Percentiles rank a stretch among this genome's conserved stretches.
phyloP scores from a whole-genome alignment of 1,284 basidiomycete species.

The Moesziomyces parantarcticus region DNA sequence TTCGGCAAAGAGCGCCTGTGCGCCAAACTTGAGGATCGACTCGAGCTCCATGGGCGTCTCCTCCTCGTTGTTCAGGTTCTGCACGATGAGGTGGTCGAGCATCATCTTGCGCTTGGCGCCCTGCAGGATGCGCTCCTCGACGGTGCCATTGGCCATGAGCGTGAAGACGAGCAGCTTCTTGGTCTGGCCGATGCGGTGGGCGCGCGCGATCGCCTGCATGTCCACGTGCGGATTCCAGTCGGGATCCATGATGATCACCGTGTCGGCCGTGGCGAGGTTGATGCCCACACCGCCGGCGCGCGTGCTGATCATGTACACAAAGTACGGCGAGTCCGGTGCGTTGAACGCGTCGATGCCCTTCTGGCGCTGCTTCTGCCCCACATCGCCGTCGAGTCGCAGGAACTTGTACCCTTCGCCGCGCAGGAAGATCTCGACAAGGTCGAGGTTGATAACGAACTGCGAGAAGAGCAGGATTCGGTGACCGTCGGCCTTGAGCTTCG shows the following conservation, averaged over 20 bases:
- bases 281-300: conserved; percentile 69
- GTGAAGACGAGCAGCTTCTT: conserved; percentile 68
- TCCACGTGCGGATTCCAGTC: conserved; percentile 94
- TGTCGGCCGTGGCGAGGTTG: conserved; percentile 76
- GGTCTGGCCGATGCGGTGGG: conserved; percentile 75
- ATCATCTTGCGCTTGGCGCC: conserved; percentile 65
- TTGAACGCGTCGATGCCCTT: conserved; percentile 88
- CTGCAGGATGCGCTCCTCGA: conserved; percentile 68
- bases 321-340: conserved; percentile 78
- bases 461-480: conserved; percentile 65
- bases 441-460: conserved; percentile 66
- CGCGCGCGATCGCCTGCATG: conserved; percentile 84
- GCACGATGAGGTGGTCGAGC: conserved; percentile 68
- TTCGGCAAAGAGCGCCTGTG: conserved; percentile 66
- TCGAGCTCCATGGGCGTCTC: conserved; percentile 61
- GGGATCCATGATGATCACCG: conserved; percentile 89
- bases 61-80: conserved; percentile 56
- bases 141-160: conserved; percentile 68
- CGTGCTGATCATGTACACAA: conserved; percentile 66
- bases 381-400: conserved; percentile 59
- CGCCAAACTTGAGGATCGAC: conserved; percentile 66
- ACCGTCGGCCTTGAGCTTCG: conserved; percentile 65
- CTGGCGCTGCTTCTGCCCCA: conserved; percentile 52
- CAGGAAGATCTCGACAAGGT: conserved; percentile 67
- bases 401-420: conserved; percentile 63